Evolutionary conservation across 352 stramenopile genomes (phyloP), one percentile per base, ranked within the genome.

Genomic region (Nothophytophthora sp.): DNA sequence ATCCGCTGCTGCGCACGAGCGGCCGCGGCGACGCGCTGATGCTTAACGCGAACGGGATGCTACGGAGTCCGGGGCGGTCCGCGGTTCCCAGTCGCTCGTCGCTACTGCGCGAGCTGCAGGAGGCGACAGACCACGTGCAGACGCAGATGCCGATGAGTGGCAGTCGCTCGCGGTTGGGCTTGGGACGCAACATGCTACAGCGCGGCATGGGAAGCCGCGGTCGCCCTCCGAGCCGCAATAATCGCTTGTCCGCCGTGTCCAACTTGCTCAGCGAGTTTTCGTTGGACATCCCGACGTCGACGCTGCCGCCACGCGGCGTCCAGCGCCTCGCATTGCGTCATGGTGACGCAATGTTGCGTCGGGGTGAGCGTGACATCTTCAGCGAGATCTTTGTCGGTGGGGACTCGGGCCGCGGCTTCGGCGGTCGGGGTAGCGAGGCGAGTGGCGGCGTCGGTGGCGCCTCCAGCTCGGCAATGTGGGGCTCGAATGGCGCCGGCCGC

Each of bases 181-280:
- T 82, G 12, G 64, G 65, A 13, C 75, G 73, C 13, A 76, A 90
- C 24, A 41, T 76, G 12, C 32, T 88, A 19, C 70, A 73, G 19
- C 73, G 75, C 27, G 45, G 43, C 28, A 47, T 34, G 34, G 56
- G 68, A 27, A 55, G 60, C 18, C 70, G 78, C 8, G 69, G 76
- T 3, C 75, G 79, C 27, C 81, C 81, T 11, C 77, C 80, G 18
- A 86, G 60, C 66, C 84, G 50, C 50, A 78, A 55, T 19, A 92
- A 80, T 45, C 70, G 77, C 15, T 57, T 90, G 39, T 87, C 81
- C 27, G 64, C 81, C 11, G 70, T 92, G 5, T 90, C 81, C 0
- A 90, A 91, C 42, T 38, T 94, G 24, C 60, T 94, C 15, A 92
- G 78, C 25, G 84, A 94, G 29, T 92, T 94, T 49, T 91, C 84